Percentiles rank a stretch among this genome's conserved stretches.
Evolutionary conservation across 2,329 filamentous ascomycete species (phyloP).

Genomic region (Hymenoscyphus repandus): DNA sequence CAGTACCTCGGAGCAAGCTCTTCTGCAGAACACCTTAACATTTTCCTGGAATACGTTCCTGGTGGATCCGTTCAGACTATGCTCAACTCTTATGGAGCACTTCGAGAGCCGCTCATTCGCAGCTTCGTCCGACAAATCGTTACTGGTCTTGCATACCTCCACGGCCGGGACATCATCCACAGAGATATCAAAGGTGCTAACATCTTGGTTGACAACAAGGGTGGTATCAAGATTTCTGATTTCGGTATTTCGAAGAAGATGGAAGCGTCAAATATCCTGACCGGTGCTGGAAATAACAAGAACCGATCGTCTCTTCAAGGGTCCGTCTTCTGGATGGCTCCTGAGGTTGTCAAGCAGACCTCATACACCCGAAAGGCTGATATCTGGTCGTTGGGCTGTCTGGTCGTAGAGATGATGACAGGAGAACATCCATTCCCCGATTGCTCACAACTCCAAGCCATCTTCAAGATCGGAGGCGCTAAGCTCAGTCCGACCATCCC

Average conservation of each 20-base stretch:
- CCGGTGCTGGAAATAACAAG: constrained; percentile 59
- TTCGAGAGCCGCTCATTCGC: constrained; percentile 87
- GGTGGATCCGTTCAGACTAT: constrained; percentile 97
- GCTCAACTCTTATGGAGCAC: constrained; percentile 95
- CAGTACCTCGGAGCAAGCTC: constrained; percentile 95
- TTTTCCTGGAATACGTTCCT: constrained; percentile 98
- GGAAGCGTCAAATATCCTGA: constrained; percentile 81
- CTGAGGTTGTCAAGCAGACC: constrained; percentile 96
- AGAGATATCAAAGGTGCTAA: constrained; percentile 99
- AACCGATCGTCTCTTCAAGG: constrained; percentile 81
- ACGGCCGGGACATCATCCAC: constrained; percentile 93
- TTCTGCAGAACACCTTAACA: constrained; percentile 88
- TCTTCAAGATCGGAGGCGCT: constrained; percentile 94
- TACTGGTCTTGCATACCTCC: constrained; percentile 85
- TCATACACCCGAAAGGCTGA: constrained; percentile 98
- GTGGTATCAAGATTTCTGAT: constrained; percentile 97
- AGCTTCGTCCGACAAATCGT: constrained; percentile 97
- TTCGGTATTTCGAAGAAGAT: constrained; percentile 99
- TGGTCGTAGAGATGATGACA: constrained; percentile 99
- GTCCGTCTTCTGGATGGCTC: constrained; percentile 99
- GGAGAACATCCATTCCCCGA: constrained; percentile 94
- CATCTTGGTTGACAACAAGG: constrained; percentile 97
- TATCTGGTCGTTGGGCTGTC: constrained; percentile 94
- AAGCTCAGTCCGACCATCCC: constrained; percentile 85
- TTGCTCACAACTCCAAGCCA: constrained; percentile 93